Conservation (phyloP, 2,329 filamentous ascomycete genomes). For the Aspergillus tamarii region DNA sequence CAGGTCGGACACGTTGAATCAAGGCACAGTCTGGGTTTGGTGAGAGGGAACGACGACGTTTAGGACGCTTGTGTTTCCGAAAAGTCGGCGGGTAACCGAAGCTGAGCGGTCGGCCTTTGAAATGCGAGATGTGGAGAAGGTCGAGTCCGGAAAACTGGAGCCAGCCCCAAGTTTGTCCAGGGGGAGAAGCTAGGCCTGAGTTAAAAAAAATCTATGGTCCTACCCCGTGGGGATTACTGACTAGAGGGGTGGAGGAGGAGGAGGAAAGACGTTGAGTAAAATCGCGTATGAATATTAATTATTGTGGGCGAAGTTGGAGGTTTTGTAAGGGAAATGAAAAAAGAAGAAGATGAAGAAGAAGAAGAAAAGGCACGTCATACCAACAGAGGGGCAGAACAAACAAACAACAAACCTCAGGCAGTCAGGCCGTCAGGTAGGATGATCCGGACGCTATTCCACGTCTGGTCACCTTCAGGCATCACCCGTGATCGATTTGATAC, state of each 20-base stretch:
- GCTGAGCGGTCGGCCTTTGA: slow-evolving; percentile 19
- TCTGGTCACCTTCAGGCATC: slow-evolving; percentile 2
- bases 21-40: background rate
- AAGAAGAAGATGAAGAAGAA: background rate
- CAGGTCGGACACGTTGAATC: background rate
- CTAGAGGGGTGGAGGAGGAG: background rate
- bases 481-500: background rate
- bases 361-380: slow-evolving; percentile 5
- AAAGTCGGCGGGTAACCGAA: slow-evolving; percentile 3
- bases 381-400: slow-evolving; percentile 1
- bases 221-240: slow-evolving; percentile 20
- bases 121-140: slow-evolving; percentile 17
- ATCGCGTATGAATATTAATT: background rate
- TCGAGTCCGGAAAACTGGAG: slow-evolving; percentile 14
- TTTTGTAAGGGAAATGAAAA: background rate
- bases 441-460: background rate
- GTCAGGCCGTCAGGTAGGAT: slow-evolving; percentile 3
- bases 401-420: background rate
- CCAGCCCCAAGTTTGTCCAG: slow-evolving; percentile 11
- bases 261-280: background rate
- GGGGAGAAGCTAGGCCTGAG: slow-evolving; percentile 10
- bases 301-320: background rate
- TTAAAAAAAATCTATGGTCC: slow-evolving; percentile 11
- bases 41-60: background rate
- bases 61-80: slow-evolving; percentile 1